A percentile compares a stretch with the other conserved stretches of the same genome.
Conservation (phyloP, 352 stramenopile species). For the Globisporangium alternatum region DNA sequence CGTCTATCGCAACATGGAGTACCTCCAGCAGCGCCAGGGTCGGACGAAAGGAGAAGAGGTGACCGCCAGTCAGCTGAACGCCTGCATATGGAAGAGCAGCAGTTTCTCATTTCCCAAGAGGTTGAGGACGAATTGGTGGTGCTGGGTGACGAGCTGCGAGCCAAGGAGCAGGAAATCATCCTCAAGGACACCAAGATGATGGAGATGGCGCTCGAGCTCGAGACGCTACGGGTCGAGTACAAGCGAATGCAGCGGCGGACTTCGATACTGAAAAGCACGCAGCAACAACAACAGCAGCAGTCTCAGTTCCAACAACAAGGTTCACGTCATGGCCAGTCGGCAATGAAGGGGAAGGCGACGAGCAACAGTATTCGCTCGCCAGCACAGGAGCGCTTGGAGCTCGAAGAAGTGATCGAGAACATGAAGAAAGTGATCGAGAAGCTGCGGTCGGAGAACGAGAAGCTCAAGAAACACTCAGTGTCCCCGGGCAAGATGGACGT, state of each 20-base stretch:
- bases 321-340: not conserved
- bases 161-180: conserved; percentile 49
- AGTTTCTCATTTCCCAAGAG: conserved; percentile 41
- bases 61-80: conserved; percentile 13
- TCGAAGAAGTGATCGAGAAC: conserved; percentile 76
- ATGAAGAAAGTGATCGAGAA: conserved; percentile 86
- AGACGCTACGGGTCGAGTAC: conserved; percentile 65
- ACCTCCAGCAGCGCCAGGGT: not conserved
- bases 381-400: conserved; percentile 43
- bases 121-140: conserved; percentile 40
- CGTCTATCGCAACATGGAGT: conserved; percentile 38
- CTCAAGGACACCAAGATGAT: conserved; percentile 62
- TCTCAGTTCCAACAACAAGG: conserved; percentile 4
- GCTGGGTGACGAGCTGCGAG: conserved; percentile 42
- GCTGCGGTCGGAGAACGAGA: conserved; percentile 69
- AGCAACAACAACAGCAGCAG: conserved; percentile 13
- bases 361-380: conserved; percentile 14
- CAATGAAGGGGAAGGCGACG: not conserved
- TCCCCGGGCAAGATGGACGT: conserved; percentile 39
- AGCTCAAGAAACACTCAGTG: conserved; percentile 39
- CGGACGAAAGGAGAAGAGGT: conserved; percentile 8
- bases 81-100: conserved; percentile 47
- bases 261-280: conserved; percentile 10
- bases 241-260: conserved; percentile 47
- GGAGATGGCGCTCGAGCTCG: conserved; percentile 64